phyloP scores from a whole-genome alignment of 495 filamentous ascomycete species.

The Haplographium delicatum region DNA sequence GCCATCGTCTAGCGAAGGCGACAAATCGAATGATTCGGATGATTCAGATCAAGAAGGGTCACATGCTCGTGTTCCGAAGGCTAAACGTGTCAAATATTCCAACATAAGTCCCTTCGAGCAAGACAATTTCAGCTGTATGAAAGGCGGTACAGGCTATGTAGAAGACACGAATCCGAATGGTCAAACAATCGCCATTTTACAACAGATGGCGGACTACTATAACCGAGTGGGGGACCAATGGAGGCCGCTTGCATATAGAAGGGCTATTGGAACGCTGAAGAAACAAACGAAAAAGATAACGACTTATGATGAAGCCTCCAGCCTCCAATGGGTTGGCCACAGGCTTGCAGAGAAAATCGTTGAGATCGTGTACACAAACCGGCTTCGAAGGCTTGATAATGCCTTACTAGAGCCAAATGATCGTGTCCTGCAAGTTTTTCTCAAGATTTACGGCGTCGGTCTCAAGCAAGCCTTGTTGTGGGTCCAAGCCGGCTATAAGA shows the following conservation, averaged over 20 bases:
- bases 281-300: constrained; percentile 60
- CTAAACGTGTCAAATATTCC: not conserved
- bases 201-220: constrained; percentile 83
- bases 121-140: constrained; percentile 64
- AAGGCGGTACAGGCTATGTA: constrained; percentile 26
- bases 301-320: constrained; percentile 61
- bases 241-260: constrained; percentile 73
- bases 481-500: constrained; percentile 70
- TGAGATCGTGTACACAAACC: constrained; percentile 76
- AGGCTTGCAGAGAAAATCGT: constrained; percentile 85
- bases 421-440: constrained; percentile 58
- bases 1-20: constrained; percentile 3
- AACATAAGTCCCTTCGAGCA: constrained; percentile 26
- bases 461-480: constrained; percentile 65
- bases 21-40: not conserved
- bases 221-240: constrained; percentile 67
- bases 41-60: not conserved
- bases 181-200: constrained; percentile 70
- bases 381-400: constrained; percentile 67
- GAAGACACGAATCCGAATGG: constrained; percentile 53
- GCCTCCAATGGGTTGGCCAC: constrained; percentile 65
- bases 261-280: constrained; percentile 66
- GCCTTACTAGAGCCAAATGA: constrained; percentile 61
- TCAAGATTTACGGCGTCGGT: constrained; percentile 78
- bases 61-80: not conserved